These are phyloP conservation scores for Backusella mclennaniae DNA, from an alignment of 192 early-diverging fungal species.

Conservation along the genomic window DNA sequence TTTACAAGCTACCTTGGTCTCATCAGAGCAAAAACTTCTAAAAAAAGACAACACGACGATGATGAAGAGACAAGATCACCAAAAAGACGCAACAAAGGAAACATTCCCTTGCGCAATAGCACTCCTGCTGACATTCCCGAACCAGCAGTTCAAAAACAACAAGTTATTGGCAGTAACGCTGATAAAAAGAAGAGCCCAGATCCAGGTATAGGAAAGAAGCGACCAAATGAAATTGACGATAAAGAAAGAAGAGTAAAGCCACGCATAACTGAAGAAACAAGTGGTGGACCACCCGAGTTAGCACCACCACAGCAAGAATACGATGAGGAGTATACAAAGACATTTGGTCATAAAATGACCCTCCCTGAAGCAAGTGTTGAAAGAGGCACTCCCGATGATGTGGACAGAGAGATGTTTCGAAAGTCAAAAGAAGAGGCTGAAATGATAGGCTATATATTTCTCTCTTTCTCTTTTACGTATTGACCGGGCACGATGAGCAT, in stretches of 20 bases:
- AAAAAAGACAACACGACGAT: no score
- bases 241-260: neutral
- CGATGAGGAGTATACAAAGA: constrained; percentile 21
- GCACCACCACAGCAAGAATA: neutral
- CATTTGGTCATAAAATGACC: constrained; percentile 53
- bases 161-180: no score
- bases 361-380: constrained; percentile 52
- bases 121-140: no score
- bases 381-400: constrained; percentile 48
- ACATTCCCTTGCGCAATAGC: no score
- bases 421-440: constrained; percentile 40
- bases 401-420: constrained; percentile 55
- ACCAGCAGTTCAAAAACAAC: no score
- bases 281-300: no score
- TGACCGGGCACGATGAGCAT: constrained; percentile 75
- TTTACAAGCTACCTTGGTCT: no score
- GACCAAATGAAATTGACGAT: neutral
- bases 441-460: constrained; percentile 3
- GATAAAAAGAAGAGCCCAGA: no score
- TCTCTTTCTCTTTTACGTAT: constrained; percentile 77
- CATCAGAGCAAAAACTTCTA: no score
- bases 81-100: no score
- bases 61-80: no score
- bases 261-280: neutral
- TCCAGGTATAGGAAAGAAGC: neutral